Base-by-base conservation (phyloP, 163 green algal genomes). In the Scenedesmus sp. region DNA sequence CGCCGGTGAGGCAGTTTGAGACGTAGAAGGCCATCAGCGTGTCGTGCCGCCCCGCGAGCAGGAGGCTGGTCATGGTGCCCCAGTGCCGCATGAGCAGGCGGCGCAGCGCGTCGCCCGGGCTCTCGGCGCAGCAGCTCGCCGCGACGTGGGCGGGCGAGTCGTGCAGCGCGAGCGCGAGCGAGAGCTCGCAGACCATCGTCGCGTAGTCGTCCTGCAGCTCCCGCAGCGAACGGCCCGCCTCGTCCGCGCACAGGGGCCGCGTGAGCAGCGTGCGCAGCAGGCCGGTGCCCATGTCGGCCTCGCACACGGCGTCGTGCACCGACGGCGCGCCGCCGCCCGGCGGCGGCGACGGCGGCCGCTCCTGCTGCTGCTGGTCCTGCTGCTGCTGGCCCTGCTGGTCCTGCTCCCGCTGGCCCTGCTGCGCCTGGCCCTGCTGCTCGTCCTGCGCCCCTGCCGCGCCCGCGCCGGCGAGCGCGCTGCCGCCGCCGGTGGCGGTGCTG, bases 131-230 rank as follows among this genome's bases (percentile, higher is more conserved):
- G 33, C 66, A 34, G 66, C 48, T 42, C 15, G 48, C 29, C 22
- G 34, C 48, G 36, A 51, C 20, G 13, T 64, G 56, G 48, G 62
- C 20, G 20, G 66, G 66, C 26, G 29, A 17, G 11, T 75, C 29
- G 11, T 64, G 48, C 18, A 60, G 26, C 15, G 66, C 33, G 4
- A 75, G 48, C 10, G 62, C 63, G 6, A 75, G 33, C 2, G 66
- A 75, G 33, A 75, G 48, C 44, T 75, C 66, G 31, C 48, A 75
- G 1, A 75, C 48, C 17, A 29, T 63, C 15, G 66, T 50, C 20
- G 66, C 66, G 29, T 75, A 75, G 18, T 63, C 66, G 3, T 75
- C 47, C 66, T 75, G 66, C 66, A 75, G 51, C 9, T 75, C 18
- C 29, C 18, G 18, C 31, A 75, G 66, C 17, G 66, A 54, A 54